phyloP scores from a whole-genome alignment of 768 basidiomycete species.

The Stropharia rugosoannulata region DNA sequence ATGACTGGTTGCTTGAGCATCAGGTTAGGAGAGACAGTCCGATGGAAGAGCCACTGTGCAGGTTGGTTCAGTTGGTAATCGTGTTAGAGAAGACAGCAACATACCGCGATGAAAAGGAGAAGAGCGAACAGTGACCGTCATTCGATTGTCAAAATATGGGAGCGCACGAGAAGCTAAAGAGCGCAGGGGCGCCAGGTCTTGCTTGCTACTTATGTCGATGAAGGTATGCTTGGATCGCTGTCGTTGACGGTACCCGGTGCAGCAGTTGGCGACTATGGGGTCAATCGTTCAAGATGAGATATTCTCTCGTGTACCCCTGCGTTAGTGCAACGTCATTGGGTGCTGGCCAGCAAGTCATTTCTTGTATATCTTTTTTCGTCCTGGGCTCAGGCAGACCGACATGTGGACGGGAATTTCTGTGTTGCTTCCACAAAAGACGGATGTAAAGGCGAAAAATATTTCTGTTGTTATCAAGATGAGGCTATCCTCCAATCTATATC shows the following conservation, averaged over 20 bases:
- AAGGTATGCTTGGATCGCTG: no score
- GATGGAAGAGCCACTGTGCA: no score
- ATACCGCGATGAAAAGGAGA: background rate
- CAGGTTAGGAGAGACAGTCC: no score
- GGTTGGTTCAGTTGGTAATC: no score
- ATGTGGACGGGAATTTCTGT: background rate
- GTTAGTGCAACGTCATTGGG: no score
- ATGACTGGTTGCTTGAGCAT: no score
- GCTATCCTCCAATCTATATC: background rate
- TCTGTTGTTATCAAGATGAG: background rate
- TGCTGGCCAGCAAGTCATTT: no score
- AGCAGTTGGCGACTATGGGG: no score
- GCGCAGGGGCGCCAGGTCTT: background rate
- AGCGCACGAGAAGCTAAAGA: background rate
- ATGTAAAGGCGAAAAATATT: background rate
- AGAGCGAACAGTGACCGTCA: background rate
- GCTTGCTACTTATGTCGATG: background rate
- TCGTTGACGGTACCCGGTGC: no score
- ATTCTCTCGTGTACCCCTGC: no score
- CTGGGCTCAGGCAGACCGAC: background rate
- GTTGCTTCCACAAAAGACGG: background rate
- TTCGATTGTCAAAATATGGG: slow-evolving; percentile 1
- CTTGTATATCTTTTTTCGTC: background rate
- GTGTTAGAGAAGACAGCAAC: no score
- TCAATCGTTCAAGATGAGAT: no score